Evolutionary conservation across 495 filamentous ascomycete species (phyloP), one percentile per base, ranked within the genome.

Genomic region (Penicillium cosmopolitanum): DNA sequence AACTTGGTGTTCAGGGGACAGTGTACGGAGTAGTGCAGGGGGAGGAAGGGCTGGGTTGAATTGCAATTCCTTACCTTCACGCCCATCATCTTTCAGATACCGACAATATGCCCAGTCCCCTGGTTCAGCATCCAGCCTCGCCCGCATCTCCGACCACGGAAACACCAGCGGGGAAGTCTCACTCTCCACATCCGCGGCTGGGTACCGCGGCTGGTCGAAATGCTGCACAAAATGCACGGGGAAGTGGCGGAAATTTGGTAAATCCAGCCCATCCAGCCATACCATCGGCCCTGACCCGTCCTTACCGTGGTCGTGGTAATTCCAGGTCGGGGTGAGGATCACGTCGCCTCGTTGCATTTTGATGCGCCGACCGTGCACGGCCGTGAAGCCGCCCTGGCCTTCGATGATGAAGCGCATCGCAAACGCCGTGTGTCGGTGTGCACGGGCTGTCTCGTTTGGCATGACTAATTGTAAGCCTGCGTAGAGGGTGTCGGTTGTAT

Each of bases 351-450:
- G 68, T 31, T 76, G 62, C 79, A 83, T 83, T 3, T 59, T 57
- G 38, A 83, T 78, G 12, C 75, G 64, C 15, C 60, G 42, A 9
- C 80, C 80, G n/a, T 83, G 73, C 1, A 82, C 74, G 4, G 80
- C 78, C 1, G 80, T 83, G 48, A 80, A 82, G 12, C 80, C 80
- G 1, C 75, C 75, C 3, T 66, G 54, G 8, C 80, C 80, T 64
- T 82, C 77, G 40, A 83, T 82, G 51, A 81, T 77, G 59, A 76
- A 82, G 38, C 80, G 76, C 73, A 83, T 76, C 8, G 78, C 79
- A 58, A 82, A 83, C 5, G 80, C 80, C 1, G 71, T 75, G 56
- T 82, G 80, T 6, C 80, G 64, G 56, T 83, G 80, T 4, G 79
- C 80, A 11, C 71, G 76, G 3, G 80, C 80, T 8, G 68, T 78